phyloP scores from a whole-genome alignment of 2,329 filamentous ascomycete species.

The Aspergillus pseudoviridinutans region DNA sequence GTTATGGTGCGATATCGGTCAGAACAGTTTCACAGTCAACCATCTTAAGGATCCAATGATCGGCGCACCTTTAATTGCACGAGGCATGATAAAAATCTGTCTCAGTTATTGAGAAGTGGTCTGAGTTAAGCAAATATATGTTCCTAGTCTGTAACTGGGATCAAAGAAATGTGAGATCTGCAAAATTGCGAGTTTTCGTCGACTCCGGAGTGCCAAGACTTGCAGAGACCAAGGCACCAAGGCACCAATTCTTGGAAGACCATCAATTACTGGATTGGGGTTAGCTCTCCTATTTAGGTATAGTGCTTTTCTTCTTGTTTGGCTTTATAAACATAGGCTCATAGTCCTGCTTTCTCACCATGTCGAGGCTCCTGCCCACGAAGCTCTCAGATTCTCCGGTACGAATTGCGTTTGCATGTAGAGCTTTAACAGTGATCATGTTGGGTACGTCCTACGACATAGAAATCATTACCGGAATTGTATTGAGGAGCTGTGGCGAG shows the following conservation, averaged over 20 bases:
- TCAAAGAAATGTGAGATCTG: neutral
- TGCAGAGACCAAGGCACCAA: constrained; percentile 4
- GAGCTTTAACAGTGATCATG: too few relatives aligned
- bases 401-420: too few relatives aligned
- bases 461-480: too few relatives aligned
- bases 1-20: neutral
- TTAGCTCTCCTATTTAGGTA: neutral
- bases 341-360: too few relatives aligned
- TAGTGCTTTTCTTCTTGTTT: too few relatives aligned
- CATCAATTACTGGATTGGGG: neutral
- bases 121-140: neutral
- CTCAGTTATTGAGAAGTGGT: neutral
- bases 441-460: too few relatives aligned
- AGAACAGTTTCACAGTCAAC: neutral
- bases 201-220: neutral
- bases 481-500: too few relatives aligned
- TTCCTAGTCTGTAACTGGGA: neutral
- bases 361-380: too few relatives aligned
- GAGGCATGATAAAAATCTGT: constrained; percentile 31
- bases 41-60: neutral
- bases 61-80: constrained; percentile 37
- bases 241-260: neutral
- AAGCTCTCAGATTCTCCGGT: too few relatives aligned
- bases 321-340: too few relatives aligned
- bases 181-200: neutral